phyloP scores from a whole-genome alignment of 495 filamentous ascomycete species.

The Xylaria longipes region DNA sequence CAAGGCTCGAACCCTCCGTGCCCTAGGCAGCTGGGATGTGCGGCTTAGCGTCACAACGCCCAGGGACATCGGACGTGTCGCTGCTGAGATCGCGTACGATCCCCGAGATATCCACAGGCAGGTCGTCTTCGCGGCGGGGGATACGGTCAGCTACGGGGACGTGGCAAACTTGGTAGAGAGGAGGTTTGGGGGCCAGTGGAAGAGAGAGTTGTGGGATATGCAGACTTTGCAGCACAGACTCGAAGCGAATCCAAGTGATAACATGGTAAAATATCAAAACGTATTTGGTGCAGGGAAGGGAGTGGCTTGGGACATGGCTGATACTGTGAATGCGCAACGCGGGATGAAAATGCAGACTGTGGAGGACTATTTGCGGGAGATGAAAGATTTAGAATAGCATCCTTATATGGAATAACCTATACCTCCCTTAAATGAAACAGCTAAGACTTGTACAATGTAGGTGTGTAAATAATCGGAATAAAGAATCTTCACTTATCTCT shows the following conservation, averaged over 20 bases:
- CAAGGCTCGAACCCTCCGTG: constrained; percentile 47
- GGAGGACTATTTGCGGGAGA: constrained; percentile 47
- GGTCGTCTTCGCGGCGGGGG: constrained; percentile 63
- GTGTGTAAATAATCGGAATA: too few relatives aligned
- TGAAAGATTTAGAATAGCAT: constrained; percentile 25
- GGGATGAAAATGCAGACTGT: constrained; percentile 51
- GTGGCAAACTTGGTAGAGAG: constrained; percentile 57
- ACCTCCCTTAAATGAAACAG: too few relatives aligned
- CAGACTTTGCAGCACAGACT: constrained; percentile 49
- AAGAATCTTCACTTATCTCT: too few relatives aligned
- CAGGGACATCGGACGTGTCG: constrained; percentile 63
- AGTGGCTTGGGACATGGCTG: constrained; percentile 61
- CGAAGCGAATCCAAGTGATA: constrained; percentile 52
- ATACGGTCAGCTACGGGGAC: constrained; percentile 61
- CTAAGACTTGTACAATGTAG: too few relatives aligned
- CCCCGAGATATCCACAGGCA: constrained; percentile 35
- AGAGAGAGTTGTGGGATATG: constrained; percentile 53
- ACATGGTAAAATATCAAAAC: constrained; percentile 62
- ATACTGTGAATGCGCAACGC: constrained; percentile 54
- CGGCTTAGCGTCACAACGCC: constrained; percentile 62
- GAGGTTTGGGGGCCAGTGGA: constrained; percentile 48
- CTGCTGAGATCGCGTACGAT: constrained; percentile 57
- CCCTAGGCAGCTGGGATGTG: constrained; percentile 63
- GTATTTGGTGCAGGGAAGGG: constrained; percentile 65
- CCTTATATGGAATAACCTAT: neutral